A percentile compares a stretch with the other conserved stretches of the same genome.
Evolutionary conservation across 305 asterid species (phyloP).

Genomic region (Fraxinus floribunda): DNA sequence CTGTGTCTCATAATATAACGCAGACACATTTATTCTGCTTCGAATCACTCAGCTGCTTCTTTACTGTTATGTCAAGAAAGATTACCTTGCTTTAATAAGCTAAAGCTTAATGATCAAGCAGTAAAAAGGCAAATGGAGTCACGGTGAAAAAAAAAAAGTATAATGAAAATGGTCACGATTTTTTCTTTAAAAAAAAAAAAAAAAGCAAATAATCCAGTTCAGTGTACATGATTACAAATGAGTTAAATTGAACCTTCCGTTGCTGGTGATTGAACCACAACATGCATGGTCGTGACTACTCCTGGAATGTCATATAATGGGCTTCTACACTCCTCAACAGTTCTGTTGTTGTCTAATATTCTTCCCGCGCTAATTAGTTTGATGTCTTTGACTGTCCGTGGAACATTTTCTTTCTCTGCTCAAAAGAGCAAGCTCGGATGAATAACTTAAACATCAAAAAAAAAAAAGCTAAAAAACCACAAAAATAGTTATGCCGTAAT

Average conservation of each 20-base stretch:
- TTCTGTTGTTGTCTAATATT: constrained; percentile 72
- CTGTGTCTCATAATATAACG: constrained; percentile 11
- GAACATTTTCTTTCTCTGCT: constrained; percentile 68
- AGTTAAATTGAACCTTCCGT: constrained; percentile 41
- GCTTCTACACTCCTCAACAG: constrained; percentile 73
- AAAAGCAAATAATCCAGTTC: not conserved
- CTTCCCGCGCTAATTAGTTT: constrained; percentile 82
- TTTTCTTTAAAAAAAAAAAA: not conserved
- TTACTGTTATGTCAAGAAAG: constrained; percentile 34
- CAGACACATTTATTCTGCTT: constrained; percentile 11
- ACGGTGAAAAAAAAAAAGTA: not conserved
- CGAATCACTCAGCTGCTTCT: not conserved
- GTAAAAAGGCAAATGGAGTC: not conserved
- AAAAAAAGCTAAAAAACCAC: not conserved
- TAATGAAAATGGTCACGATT: not conserved
- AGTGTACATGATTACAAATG: not conserved
- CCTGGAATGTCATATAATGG: constrained; percentile 73
- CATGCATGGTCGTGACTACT: constrained; percentile 87
- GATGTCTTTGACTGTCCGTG: constrained; percentile 69
- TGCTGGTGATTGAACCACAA: constrained; percentile 66
- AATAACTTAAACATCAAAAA: not conserved
- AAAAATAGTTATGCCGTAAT: not conserved
- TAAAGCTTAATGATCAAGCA: not conserved
- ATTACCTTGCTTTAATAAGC: not conserved
- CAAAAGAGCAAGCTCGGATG: constrained; percentile 1